Conservation (phyloP, 176 grass and related monocot genomes). For the Oryza glumipatula region DNA sequence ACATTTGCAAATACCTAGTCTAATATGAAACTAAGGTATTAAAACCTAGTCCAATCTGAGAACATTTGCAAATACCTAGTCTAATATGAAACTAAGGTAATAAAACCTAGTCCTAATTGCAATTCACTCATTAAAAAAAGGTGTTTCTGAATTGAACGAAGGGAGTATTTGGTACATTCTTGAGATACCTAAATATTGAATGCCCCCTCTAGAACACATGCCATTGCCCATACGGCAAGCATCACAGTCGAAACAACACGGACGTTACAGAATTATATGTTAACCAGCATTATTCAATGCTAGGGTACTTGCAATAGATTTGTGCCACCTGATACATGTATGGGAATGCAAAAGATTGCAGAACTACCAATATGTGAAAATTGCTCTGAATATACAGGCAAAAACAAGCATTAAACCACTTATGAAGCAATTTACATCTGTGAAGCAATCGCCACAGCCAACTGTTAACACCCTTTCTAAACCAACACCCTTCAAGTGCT, state of each 20-base stretch:
- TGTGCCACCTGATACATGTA: constrained; percentile 49
- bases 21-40: too few relatives aligned
- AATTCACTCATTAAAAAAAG: too few relatives aligned
- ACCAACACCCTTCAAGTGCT: constrained; percentile 40
- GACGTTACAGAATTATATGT: constrained; percentile 9
- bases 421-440: constrained; percentile 60
- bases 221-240: neutral
- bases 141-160: too few relatives aligned
- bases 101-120: too few relatives aligned
- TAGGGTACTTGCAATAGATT: constrained; percentile 33
- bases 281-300: constrained; percentile 29
- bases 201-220: neutral
- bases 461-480: constrained; percentile 14
- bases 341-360: constrained; percentile 40
- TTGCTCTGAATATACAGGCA: constrained; percentile 55
- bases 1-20: too few relatives aligned
- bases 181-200: neutral
- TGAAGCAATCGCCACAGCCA: constrained; percentile 44
- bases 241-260: neutral
- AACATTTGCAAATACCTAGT: too few relatives aligned
- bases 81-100: too few relatives aligned
- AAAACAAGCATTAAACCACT: constrained; percentile 56
- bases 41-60: too few relatives aligned
- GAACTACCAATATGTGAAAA: constrained; percentile 40
- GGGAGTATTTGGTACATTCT: neutral